These are phyloP conservation scores for Lodderomyces margitis DNA, from an alignment of 1,139 yeast species.

Conservation along the genomic window DNA sequence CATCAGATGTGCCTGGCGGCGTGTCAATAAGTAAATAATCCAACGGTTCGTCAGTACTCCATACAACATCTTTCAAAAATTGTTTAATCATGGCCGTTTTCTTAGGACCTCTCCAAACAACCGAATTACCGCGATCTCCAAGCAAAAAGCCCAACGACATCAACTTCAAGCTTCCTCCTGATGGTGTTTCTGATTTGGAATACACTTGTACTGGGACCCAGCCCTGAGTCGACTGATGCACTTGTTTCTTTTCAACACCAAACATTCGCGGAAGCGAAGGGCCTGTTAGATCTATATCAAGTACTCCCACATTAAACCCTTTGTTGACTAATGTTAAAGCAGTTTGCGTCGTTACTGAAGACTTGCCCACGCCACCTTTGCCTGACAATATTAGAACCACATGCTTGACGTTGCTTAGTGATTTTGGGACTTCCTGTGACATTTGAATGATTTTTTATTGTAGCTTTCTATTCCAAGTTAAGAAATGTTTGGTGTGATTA, in stretches of 20 bases:
- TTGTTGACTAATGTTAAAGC: conserved; percentile 71
- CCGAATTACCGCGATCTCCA: conserved; percentile 81
- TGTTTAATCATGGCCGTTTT: conserved; percentile 98
- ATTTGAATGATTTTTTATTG: conserved; percentile 1
- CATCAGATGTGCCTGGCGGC: conserved; percentile 99
- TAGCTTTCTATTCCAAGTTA: neutral
- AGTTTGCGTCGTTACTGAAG: conserved; percentile 90
- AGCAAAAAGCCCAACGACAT: conserved; percentile 92
- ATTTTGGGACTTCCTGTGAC: conserved; percentile 41
- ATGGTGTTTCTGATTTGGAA: conserved; percentile 23
- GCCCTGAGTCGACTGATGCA: conserved; percentile 78
- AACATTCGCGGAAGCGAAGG: conserved; percentile 97
- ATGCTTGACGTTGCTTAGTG: conserved; percentile 67
- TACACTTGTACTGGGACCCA: conserved; percentile 82
- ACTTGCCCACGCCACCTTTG: conserved; percentile 79
- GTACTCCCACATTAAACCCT: conserved; percentile 83
- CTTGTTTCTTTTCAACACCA: conserved; percentile 78
- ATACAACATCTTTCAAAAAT: conserved; percentile 82
- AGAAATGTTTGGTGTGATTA: neutral
- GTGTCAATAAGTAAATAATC: conserved; percentile 92
- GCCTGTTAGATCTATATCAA: conserved; percentile 95
- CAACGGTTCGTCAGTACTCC: conserved; percentile 53
- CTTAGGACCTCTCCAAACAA: conserved; percentile 98
- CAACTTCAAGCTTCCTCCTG: conserved; percentile 45
- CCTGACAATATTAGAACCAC: conserved; percentile 49